Conservation (phyloP, 371 early-diverging fungal genomes). For the Mucor saturninus region DNA sequence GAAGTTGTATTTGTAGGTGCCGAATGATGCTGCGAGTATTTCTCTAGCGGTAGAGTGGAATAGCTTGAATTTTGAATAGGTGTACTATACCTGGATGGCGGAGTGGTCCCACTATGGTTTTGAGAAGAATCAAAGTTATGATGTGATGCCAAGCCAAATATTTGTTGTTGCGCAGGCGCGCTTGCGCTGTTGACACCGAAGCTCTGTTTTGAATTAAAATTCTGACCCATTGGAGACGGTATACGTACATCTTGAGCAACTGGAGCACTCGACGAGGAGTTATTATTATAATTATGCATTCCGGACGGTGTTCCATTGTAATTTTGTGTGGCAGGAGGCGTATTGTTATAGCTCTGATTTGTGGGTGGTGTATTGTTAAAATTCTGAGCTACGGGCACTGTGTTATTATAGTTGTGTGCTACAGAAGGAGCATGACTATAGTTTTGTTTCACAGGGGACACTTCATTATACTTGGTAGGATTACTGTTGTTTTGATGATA, state of each 20-base stretch:
- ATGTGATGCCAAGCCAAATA: no score
- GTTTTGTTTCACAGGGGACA: not conserved
- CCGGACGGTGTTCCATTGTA: not conserved
- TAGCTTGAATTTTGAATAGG: not conserved
- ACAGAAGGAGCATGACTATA: not conserved
- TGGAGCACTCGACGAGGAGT: no score
- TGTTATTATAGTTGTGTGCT: not conserved
- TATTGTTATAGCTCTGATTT: not conserved
- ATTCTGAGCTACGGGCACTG: not conserved
- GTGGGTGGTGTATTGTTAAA: not conserved
- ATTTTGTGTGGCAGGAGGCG: not conserved
- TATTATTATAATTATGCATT: no score
- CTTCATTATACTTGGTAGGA: no score
- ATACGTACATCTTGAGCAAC: no score
- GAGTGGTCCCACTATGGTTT: no score
- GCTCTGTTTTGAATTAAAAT: no score
- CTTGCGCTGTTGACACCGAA: no score
- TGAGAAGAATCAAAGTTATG: not conserved
- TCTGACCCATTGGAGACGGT: no score
- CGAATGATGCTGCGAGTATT: not conserved
- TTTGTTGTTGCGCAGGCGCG: no score
- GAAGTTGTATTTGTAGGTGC: not conserved
- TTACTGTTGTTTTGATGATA: not conserved
- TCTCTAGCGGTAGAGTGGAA: conserved; percentile 1
- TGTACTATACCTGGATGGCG: no score